Evolutionary conservation across 2,329 filamentous ascomycete genomes (phyloP), one percentile per base, ranked within the genome.

Genomic region (Xylaria sp.): DNA sequence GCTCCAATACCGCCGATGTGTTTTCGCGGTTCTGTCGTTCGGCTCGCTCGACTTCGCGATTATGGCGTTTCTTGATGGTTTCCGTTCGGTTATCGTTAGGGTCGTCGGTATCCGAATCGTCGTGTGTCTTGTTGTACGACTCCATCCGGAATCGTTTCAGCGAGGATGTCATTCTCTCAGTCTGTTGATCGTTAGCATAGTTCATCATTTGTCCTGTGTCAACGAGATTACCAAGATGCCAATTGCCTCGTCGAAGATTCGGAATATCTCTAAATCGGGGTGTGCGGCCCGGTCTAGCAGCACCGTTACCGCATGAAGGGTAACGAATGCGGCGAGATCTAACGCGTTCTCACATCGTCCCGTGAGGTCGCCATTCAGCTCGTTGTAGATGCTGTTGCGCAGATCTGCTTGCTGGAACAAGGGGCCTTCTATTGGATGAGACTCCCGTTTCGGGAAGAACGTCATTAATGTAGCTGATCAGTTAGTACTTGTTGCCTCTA

Each of bases 191-290:
- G 57, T 71, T 62, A 72, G 72, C 31, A 20, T 2, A 0, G 22
- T 15, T 29, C 5, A 15, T 5, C 15, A 2, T 58, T 4, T 49
- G 5, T 13, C 0, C 25, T 58, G 15, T 29, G 33, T 22, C 1
- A 10, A 2, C 9, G 0, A 65, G 79, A 22, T 51, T 74, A 89
- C 87, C 68, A 90, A 72, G 25, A 89, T 85, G 13, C 87, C 88
- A 36, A 90, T 87, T 5, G 87, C 88, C 67, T 90, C 88, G 70
- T 90, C 87, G 53, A 90, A 90, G 0, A 90, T 87, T 1, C 87
- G 84, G 65, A 90, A 88, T 0, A 90, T 81, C 65, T 90, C 87
- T 0, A 90, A 78, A 53, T 90, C 86, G 0, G 85, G 85, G 70
- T 90, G 86, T 0, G 86, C 85, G 0, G 86, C 83, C 29, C 85